A percentile compares a stretch with the other conserved stretches of the same genome.
These are phyloP conservation scores for Aspergillus sp. DNA, from an alignment of 2,329 filamentous ascomycete species.

Conservation along the genomic window DNA sequence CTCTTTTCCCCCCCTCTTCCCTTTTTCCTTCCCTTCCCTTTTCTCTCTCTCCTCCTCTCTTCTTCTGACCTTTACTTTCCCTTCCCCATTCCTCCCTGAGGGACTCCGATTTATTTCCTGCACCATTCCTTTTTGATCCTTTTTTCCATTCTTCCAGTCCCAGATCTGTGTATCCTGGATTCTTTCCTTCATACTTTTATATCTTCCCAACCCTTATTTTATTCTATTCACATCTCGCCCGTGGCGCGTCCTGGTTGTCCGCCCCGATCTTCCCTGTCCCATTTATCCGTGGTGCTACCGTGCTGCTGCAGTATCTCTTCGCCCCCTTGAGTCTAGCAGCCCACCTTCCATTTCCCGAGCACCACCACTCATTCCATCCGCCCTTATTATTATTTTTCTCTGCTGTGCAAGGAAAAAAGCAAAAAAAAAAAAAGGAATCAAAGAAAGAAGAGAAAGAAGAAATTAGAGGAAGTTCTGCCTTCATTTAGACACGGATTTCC, in stretches of 20 bases:
- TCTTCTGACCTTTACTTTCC: conserved; percentile 23
- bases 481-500: conserved; percentile 22
- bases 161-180: conserved; percentile 35
- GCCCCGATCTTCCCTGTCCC: conserved; percentile 34
- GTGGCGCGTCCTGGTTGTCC: conserved; percentile 43
- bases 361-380: conserved; percentile 7
- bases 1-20: conserved; percentile 9
- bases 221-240: conserved; percentile 12
- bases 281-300: conserved; percentile 19
- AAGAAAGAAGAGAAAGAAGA: neutral
- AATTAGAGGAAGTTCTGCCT: conserved; percentile 19
- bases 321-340: conserved; percentile 28
- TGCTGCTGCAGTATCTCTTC: conserved; percentile 20
- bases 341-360: conserved; percentile 14
- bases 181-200: conserved; percentile 23
- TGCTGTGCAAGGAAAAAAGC: conserved; percentile 32
- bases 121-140: conserved; percentile 27
- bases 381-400: conserved; percentile 14
- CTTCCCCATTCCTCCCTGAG: conserved; percentile 18
- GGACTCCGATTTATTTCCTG: conserved; percentile 19
- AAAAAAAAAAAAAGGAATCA: too few species aligned
- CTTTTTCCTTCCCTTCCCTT: conserved; percentile 13
- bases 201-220: conserved; percentile 12
- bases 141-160: conserved; percentile 24
- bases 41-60: conserved; percentile 13